A percentile compares a stretch with the other conserved stretches of the same genome.
phyloP scores from a whole-genome alignment of 768 basidiomycete genomes.

The Boletus insuetus region DNA sequence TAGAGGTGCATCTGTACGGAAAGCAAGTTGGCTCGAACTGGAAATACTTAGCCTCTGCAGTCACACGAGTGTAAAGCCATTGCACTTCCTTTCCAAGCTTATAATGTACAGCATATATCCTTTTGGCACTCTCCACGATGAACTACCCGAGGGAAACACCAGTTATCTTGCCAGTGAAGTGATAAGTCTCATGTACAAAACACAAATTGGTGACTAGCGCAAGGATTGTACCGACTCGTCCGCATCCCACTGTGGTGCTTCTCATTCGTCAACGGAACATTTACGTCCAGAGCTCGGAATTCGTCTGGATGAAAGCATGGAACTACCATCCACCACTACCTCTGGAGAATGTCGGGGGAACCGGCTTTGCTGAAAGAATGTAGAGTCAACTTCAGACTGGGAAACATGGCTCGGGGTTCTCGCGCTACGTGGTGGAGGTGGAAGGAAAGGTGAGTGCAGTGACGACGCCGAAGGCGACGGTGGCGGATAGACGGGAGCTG shows the following conservation, averaged over 20 bases:
- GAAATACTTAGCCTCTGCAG: neutral
- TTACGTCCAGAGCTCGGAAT: conserved; percentile 5
- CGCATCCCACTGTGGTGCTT: neutral
- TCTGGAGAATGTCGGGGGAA: conserved; percentile 38
- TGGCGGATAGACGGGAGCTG: conserved; percentile 13
- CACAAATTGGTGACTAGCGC: neutral
- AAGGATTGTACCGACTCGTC: neutral
- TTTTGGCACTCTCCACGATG: too few relatives aligned
- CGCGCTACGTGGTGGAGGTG: conserved; percentile 29
- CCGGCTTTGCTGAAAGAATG: conserved; percentile 34
- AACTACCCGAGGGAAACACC: too few relatives aligned
- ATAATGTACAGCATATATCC: too few relatives aligned
- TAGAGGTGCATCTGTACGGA: conserved; percentile 65
- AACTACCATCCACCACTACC: conserved; percentile 18
- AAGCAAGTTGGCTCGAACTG: neutral
- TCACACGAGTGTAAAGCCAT: neutral
- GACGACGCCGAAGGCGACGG: conserved; percentile 31
- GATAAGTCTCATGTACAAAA: neutral
- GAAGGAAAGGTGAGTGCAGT: conserved; percentile 17
- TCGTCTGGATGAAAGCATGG: conserved; percentile 18
- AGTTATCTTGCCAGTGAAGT: too few relatives aligned
- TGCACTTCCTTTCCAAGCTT: too few relatives aligned
- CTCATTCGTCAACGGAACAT: conserved; percentile 14
- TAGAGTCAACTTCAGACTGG: conserved; percentile 34
- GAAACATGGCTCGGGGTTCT: conserved; percentile 9